A percentile compares a stretch with the other conserved stretches of the same genome.
These are phyloP conservation scores for Pichia sp. DNA, from an alignment of 1,139 yeast species.

Conservation along the genomic window DNA sequence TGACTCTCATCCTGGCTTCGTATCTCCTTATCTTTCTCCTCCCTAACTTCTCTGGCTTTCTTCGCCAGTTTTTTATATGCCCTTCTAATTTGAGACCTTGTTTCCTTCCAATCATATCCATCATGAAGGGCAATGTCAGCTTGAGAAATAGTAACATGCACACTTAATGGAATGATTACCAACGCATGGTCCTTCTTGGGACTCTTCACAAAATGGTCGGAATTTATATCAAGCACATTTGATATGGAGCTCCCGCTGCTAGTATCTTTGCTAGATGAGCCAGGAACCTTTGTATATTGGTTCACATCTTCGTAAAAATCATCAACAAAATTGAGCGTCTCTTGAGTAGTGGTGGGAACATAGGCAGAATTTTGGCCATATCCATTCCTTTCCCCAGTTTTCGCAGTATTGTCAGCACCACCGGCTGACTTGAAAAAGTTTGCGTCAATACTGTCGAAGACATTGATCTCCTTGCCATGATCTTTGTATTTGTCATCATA, in stretches of 20 bases:
- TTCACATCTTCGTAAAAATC: constrained; percentile 20
- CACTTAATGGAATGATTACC: constrained; percentile 21
- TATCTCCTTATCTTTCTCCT: too few species aligned
- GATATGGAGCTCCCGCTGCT: constrained; percentile 15
- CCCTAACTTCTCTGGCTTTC: constrained; percentile 3
- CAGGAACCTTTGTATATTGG: constrained; percentile 1
- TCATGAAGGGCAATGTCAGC: constrained; percentile 59
- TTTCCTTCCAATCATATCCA: constrained; percentile 89
- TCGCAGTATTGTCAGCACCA: too few species aligned
- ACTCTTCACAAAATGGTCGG: constrained; percentile 37
- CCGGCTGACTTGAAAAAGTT: constrained; percentile 14
- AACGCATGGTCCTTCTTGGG: background rate
- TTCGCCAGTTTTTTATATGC: constrained; percentile 56
- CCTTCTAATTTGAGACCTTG: constrained; percentile 56
- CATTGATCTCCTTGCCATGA: constrained; percentile 33
- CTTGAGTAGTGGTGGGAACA: too few species aligned
- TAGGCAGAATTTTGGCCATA: too few species aligned
- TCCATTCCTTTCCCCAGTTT: background rate
- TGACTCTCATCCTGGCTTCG: too few species aligned
- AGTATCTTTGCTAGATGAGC: constrained; percentile 1
- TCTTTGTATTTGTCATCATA: constrained; percentile 36
- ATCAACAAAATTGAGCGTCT: constrained; percentile 22
- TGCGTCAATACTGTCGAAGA: constrained; percentile 41
- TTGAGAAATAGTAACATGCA: constrained; percentile 30
- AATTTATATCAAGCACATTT: too few species aligned